These are phyloP conservation scores for Favolaschia claudopus DNA, from an alignment of 768 basidiomycete species.

Conservation along the genomic window DNA sequence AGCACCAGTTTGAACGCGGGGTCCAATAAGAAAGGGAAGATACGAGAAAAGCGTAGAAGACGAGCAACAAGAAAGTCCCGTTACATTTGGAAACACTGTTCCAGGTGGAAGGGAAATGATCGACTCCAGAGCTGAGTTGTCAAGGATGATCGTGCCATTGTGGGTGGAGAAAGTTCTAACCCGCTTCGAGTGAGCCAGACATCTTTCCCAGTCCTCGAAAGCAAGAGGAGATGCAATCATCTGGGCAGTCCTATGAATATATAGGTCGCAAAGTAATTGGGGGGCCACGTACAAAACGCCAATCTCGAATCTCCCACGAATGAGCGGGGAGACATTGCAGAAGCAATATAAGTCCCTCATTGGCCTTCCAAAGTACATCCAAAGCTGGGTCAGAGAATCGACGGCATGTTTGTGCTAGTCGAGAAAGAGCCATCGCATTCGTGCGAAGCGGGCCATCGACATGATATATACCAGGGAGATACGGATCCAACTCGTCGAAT, in stretches of 20 bases:
- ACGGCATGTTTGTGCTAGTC: not conserved
- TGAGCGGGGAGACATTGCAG: not conserved
- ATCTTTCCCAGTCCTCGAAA: slow-evolving; percentile 1
- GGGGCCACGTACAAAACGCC: not conserved
- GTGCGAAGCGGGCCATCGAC: not conserved
- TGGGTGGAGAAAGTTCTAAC: not conserved
- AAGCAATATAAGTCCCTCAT: not conserved
- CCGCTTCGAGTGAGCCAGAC: not conserved
- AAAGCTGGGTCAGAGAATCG: not conserved
- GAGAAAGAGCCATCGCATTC: not conserved
- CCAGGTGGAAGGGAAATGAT: not conserved
- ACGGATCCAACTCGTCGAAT: not conserved
- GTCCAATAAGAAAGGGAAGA: not conserved
- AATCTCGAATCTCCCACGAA: not conserved
- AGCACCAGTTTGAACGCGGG: not conserved
- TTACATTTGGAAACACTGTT: not conserved
- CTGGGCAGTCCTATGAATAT: not conserved
- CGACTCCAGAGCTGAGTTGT: not conserved
- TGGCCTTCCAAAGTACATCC: not conserved
- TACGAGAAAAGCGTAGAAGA: not conserved
- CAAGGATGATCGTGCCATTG: too few relatives aligned
- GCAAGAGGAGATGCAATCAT: not conserved
- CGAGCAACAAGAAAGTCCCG: not conserved
- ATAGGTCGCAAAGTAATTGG: not conserved
- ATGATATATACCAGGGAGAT: not conserved